phyloP scores from a whole-genome alignment of 208 protist genomes.

The Leishmania mexicana region DNA sequence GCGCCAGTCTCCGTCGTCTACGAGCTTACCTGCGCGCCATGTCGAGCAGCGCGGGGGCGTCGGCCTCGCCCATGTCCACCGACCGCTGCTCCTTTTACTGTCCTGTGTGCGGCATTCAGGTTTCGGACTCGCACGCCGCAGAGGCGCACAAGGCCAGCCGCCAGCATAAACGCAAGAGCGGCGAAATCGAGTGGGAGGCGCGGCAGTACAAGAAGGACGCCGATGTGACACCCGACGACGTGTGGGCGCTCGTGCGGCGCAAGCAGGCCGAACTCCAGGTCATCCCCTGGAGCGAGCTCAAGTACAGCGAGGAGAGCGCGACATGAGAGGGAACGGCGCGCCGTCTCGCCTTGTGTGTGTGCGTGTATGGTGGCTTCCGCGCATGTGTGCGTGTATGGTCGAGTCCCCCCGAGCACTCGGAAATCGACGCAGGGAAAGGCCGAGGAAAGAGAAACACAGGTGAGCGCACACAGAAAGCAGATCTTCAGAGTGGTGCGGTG shows the following conservation, averaged over 20 bases:
- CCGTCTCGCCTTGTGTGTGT: not conserved
- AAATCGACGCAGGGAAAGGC: too few species aligned
- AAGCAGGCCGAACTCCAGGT: slow-evolving; percentile 59
- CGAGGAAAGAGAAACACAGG: not conserved
- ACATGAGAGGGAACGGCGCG: not conserved
- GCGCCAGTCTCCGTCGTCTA: not conserved
- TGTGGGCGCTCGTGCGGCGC: slow-evolving; percentile 69
- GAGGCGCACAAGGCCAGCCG: slow-evolving; percentile 60
- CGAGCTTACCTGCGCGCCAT: not conserved
- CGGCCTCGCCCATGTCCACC: not conserved
- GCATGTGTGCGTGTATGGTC: not conserved
- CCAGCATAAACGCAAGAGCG: slow-evolving; percentile 74
- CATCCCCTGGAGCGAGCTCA: slow-evolving; percentile 51
- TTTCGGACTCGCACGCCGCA: slow-evolving; percentile 59
- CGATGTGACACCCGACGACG: slow-evolving; percentile 69
- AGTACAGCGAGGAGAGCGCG: slow-evolving; percentile 8
- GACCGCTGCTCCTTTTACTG: slow-evolving; percentile 53
- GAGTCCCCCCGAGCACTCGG: not conserved
- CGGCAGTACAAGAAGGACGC: slow-evolving; percentile 68
- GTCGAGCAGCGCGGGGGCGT: not conserved
- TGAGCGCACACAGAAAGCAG: not conserved
- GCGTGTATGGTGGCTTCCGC: not conserved
- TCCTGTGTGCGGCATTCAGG: slow-evolving; percentile 61
- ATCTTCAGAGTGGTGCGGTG: not conserved
- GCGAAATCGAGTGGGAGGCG: slow-evolving; percentile 58